Conservation (phyloP, 306 rosid genomes). For the Cicer arietinum region DNA sequence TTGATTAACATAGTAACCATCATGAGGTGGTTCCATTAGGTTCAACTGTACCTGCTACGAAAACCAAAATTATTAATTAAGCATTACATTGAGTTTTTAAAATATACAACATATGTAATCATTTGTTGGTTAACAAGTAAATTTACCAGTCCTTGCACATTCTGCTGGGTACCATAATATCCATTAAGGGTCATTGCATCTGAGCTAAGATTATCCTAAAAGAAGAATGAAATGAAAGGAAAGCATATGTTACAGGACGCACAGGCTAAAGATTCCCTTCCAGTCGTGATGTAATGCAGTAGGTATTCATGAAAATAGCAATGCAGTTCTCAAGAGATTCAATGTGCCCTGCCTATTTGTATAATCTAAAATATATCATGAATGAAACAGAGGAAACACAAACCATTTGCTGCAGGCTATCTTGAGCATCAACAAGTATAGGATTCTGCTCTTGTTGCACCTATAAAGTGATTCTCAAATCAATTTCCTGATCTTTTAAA, state of each 20-base stretch:
- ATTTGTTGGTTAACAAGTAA: constrained; percentile 23
- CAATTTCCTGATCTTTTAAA: constrained; percentile 34
- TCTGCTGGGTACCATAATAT: constrained; percentile 82
- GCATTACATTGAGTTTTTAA: constrained; percentile 13
- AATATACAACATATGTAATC: constrained; percentile 22
- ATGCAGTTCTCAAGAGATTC: constrained; percentile 22
- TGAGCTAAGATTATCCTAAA: constrained; percentile 74
- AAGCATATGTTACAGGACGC: constrained; percentile 42
- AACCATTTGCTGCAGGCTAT: constrained; percentile 82
- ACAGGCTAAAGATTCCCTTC: constrained; percentile 17
- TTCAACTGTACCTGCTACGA: constrained; percentile 74
- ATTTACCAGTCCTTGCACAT: constrained; percentile 89
- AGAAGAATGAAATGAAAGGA: constrained; percentile 31
- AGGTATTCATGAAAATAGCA: constrained; percentile 18
- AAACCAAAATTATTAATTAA: constrained; percentile 27
- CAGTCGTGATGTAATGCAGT: constrained; percentile 4
- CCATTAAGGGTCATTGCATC: constrained; percentile 73
- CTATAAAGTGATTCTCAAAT: constrained; percentile 50
- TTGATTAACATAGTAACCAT: constrained; percentile 82
- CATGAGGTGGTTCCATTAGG: constrained; percentile 96
- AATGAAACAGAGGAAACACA: constrained; percentile 41
- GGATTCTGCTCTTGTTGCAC: constrained; percentile 70
- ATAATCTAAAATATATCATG: constrained; percentile 40
- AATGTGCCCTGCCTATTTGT: constrained; percentile 22
- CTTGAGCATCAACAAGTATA: constrained; percentile 69